These are phyloP conservation scores for Pulveroboletus sp. DNA, from an alignment of 768 basidiomycete species.

Conservation along the genomic window DNA sequence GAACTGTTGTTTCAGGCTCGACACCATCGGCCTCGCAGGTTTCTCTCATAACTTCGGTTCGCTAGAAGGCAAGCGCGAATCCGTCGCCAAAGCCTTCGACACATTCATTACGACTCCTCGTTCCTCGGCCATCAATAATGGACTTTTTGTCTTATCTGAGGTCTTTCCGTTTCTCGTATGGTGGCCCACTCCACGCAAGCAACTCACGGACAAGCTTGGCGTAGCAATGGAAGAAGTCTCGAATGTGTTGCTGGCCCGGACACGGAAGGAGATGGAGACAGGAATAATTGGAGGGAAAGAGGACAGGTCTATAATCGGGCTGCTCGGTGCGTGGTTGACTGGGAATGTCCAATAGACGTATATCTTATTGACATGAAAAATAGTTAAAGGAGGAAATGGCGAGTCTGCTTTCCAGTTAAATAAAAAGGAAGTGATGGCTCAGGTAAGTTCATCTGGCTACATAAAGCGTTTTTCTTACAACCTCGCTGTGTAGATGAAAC, in stretches of 20 bases:
- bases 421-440: slow-evolving; percentile 25
- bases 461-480: background rate
- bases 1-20: slow-evolving; percentile 36
- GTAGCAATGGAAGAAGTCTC: slow-evolving; percentile 39
- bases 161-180: slow-evolving; percentile 35
- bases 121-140: slow-evolving; percentile 24
- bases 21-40: slow-evolving; percentile 56
- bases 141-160: slow-evolving; percentile 36
- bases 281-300: slow-evolving; percentile 18
- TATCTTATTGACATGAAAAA: background rate
- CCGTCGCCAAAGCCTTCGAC: slow-evolving; percentile 42
- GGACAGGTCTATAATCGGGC: slow-evolving; percentile 25
- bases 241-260: slow-evolving; percentile 36
- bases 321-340: slow-evolving; percentile 16
- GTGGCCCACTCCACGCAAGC: slow-evolving; percentile 37
- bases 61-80: slow-evolving; percentile 44
- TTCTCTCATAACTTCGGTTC: slow-evolving; percentile 58
- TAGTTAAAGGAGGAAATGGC: slow-evolving; percentile 37
- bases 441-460: slow-evolving; percentile 3
- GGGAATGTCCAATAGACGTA: slow-evolving; percentile 13
- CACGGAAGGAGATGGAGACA: slow-evolving; percentile 31
- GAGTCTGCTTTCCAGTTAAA: slow-evolving; percentile 25
- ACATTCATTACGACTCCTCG: slow-evolving; percentile 26
- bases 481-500: slow-evolving; percentile 10
- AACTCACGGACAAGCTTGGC: slow-evolving; percentile 30